Percentiles rank a stretch among this genome's conserved stretches.
Conservation (phyloP, 1,284 basidiomycete genomes). For the Leucoagaricus sp. region DNA sequence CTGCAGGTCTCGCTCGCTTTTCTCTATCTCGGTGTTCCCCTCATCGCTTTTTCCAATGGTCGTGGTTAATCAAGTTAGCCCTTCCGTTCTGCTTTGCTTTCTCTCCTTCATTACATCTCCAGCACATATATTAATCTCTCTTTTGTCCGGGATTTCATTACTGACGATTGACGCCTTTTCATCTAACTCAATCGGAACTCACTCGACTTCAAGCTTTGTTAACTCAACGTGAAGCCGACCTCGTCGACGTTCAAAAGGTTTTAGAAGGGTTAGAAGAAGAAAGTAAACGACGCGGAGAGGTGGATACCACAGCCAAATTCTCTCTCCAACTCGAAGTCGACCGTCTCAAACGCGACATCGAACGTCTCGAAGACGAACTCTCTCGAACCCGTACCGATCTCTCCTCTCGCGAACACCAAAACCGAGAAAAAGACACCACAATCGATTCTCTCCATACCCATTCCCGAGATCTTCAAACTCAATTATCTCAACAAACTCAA, state of each 20-base stretch:
- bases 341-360: constrained; percentile 82
- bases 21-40: no score
- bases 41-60: no score
- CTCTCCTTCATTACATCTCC: no score
- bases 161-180: constrained; percentile 15
- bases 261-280: constrained; percentile 68
- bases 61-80: no score
- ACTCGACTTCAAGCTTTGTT: constrained; percentile 67
- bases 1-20: no score
- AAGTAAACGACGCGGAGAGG: constrained; percentile 76
- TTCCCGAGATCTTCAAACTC: constrained; percentile 74
- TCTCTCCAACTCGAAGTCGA: constrained; percentile 92
- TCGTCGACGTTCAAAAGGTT: constrained; percentile 73
- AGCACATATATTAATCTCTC: no score
- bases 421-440: constrained; percentile 68
- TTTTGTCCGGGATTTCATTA: no score
- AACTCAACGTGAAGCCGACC: constrained; percentile 69
- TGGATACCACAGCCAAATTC: constrained; percentile 81
- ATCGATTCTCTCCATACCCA: constrained; percentile 77
- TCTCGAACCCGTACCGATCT: constrained; percentile 74
- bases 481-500: constrained; percentile 83
- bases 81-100: no score
- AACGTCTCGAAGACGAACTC: constrained; percentile 81
- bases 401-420: constrained; percentile 63
- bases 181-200: no score